Base-by-base conservation (phyloP, 2,329 filamentous ascomycete genomes). In the Ophiostoma australiae region DNA sequence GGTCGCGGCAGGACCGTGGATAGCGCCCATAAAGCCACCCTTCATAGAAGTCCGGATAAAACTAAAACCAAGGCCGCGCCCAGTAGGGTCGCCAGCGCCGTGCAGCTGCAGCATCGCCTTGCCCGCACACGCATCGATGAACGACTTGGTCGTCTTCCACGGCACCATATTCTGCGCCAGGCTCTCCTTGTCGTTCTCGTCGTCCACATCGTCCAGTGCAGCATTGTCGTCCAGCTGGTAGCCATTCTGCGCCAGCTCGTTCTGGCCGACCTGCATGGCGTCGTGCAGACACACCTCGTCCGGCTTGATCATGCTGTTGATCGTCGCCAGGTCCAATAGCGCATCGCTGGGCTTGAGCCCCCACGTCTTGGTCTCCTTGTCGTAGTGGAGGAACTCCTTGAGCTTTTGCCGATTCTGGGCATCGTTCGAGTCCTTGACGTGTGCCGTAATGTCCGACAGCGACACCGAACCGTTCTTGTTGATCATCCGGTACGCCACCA, bases 31-130 rank as follows among this genome's bases (percentile, higher is more conserved):
- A 73, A 89, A 99, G 0, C 95, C 95, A 73, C 95, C 95, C 80
- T 99, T 99, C 95, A 99, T 99, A 0, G 93, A 97, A 0, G 94
- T 97, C 77, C 95, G 93, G 79, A 99, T 94, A 79, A 99, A 97
- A 78, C 92, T 97, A 82, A 98, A 97, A 2, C 92, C 95, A 72
- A 97, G 89, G 1, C 95, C 95, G 76, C 94, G 91, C 33, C 93
- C 93, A 0, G 94, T 97, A 3, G 95, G 95, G 78, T 99, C 95
- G 71, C 95, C 95, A 74, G 96, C 92, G 27, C 95, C 95, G 76
- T 97, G 94, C 15, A 99, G 86, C 75, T 94, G 91, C 66, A 99
- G 86, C 95, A 99, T 99, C 3, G 95, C 95, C 79, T 99, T 99
- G 72, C 93, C 93, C 72, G 93, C 90, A 68, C 92, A 94, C 1